phyloP scores from a whole-genome alignment of 2,329 filamentous ascomycete genomes.

The Xenoacremonium recifei region DNA sequence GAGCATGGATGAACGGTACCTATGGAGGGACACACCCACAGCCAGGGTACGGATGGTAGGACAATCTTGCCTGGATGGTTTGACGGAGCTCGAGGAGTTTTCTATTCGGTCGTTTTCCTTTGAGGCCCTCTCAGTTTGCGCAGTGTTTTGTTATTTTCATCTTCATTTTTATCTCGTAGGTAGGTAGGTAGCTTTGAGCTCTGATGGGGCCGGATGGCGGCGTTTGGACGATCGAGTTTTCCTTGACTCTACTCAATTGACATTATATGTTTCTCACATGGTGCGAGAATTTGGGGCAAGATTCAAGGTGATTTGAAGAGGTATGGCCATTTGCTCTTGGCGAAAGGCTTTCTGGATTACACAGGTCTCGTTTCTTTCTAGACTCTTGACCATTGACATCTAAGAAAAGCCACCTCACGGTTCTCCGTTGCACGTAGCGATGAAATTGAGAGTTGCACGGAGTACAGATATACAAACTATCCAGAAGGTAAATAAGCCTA shows the following conservation, averaged over 20 bases:
- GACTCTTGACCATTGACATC: too few species aligned
- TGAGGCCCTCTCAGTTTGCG: conserved; percentile 2
- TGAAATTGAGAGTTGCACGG: too few species aligned
- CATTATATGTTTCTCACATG: conserved; percentile 2
- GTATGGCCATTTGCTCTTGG: too few species aligned
- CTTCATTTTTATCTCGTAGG: background rate
- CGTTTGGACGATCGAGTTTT: conserved; percentile 18
- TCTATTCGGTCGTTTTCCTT: conserved; percentile 2
- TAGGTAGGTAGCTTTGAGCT: too few species aligned
- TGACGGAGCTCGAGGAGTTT: conserved; percentile 9
- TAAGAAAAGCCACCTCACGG: too few species aligned
- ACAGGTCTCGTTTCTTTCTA: too few species aligned
- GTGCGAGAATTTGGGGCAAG: too few species aligned
- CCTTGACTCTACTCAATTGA: conserved; percentile 24
- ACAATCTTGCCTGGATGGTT: conserved; percentile 14
- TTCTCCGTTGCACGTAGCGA: too few species aligned
- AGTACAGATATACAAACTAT: too few species aligned
- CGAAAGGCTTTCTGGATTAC: too few species aligned
- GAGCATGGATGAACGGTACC: conserved; percentile 24
- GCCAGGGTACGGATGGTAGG: conserved; percentile 15
- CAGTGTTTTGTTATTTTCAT: background rate
- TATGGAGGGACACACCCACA: conserved; percentile 13
- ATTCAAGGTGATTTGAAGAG: too few species aligned
- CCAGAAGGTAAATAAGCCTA: too few species aligned
- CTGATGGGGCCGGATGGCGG: conserved; percentile 7